These are phyloP conservation scores for Craterostigma plantagineum DNA, from an alignment of 257 asterid species.

Conservation along the genomic window DNA sequence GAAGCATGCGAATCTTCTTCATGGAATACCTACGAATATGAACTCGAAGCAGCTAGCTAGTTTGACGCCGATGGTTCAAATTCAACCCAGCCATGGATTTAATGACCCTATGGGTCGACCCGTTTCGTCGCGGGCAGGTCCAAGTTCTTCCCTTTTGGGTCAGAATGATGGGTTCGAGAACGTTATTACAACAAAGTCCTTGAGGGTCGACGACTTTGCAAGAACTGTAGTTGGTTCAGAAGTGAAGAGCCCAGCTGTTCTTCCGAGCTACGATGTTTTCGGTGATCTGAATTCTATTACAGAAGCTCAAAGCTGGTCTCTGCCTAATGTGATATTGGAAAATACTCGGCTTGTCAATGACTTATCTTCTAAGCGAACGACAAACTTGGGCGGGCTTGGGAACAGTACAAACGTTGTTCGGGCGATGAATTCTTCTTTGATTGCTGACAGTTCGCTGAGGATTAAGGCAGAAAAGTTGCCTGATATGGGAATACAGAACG, in stretches of 20 bases:
- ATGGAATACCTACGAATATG: constrained; percentile 79
- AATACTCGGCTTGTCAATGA: constrained; percentile 19
- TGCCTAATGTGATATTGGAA: constrained; percentile 12
- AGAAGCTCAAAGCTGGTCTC: constrained; percentile 27
- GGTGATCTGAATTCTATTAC: constrained; percentile 26
- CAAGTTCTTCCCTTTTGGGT: constrained; percentile 15
- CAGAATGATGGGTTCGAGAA: constrained; percentile 17
- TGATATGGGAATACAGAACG: constrained; percentile 23
- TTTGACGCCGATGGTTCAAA: constrained; percentile 33
- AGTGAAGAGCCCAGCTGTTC: constrained; percentile 18
- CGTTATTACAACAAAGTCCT: constrained; percentile 20
- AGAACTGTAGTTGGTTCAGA: constrained; percentile 21
- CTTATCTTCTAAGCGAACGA: constrained; percentile 16
- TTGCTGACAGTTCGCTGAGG: constrained; percentile 19
- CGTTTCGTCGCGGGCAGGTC: constrained; percentile 20
- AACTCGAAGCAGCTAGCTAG: constrained; percentile 71
- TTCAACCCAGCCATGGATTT: constrained; percentile 9
- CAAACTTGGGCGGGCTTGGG: constrained; percentile 14
- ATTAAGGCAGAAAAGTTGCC: constrained; percentile 36
- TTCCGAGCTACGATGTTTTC: constrained; percentile 25
- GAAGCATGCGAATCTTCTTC: constrained; percentile 53
- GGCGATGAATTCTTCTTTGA: constrained; percentile 16
- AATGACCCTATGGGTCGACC: constrained; percentile 22
- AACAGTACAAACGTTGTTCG: constrained; percentile 14
- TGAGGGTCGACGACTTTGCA: constrained; percentile 32